Evolutionary conservation across 495 filamentous ascomycete species (phyloP), one percentile per base, ranked within the genome.

Genomic region (Xylaria acuta): DNA sequence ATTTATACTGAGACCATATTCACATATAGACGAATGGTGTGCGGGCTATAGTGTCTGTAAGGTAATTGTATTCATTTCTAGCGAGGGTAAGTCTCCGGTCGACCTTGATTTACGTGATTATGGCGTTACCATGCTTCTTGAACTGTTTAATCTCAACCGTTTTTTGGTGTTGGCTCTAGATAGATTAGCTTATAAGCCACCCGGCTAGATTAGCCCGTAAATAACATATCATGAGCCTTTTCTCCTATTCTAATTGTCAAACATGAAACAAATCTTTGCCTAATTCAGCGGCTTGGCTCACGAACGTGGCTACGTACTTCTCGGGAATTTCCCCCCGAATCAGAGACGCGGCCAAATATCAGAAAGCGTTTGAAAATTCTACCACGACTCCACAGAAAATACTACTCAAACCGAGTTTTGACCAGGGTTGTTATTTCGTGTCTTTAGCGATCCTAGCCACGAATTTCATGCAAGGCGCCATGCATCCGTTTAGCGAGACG

Each of bases 381-480:
- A 27, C 22, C 8, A 27, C 4, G 38, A 69, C 67, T 69, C 67
- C 67, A 69, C 67, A 58, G 38, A 16, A 38, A 54, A 47, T 69
- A 53, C 67, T 43, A 69, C 67, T 59, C 36, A 22, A 43, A 20
- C n/a, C 30, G 34, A 40, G 34, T 40, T 54, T 41, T 32, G 65
- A 40, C 47, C 25, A 56, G 65, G 65, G 65, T 40, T 43, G 20
- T 49, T 34, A 67, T 67, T 67, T 49, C 65, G 2, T 22, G 53
- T 59, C 40, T 54, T 47, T 22, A 36, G 34, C 20, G 58, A 60
- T 11, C 58, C 47, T 27, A 56, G 65, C 65, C 51, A 56, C 32
- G 49, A 30, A 54, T 56, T 67, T 56, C 47, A 56, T 54, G 65
- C 47, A 36, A 54, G 65, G 49, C 34, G 65, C 65, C 20, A 67